Evolutionary conservation across 306 rosid genomes (phyloP).

Genomic region (Sindora glabra): DNA sequence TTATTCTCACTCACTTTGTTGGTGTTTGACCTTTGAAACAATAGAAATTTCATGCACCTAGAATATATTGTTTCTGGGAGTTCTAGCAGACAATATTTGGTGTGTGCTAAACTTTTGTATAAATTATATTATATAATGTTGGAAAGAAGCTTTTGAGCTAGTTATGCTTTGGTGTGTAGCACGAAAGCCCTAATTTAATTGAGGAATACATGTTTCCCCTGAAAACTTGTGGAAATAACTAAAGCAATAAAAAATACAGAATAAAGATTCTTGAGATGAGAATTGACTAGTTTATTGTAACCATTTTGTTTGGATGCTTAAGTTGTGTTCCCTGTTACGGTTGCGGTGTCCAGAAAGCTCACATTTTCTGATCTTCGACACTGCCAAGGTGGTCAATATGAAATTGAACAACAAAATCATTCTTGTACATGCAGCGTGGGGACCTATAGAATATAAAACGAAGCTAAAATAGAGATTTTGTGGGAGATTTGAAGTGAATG

Average conservation of each 20-base stretch:
- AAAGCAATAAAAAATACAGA: no score
- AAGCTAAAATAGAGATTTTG: background rate
- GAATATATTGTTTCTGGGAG: background rate
- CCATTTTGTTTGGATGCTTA: background rate
- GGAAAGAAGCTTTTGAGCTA: background rate
- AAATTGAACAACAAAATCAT: background rate
- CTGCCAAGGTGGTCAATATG: background rate
- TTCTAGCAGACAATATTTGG: background rate
- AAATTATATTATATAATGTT: background rate
- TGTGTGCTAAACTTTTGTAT: no score
- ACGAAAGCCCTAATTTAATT: background rate
- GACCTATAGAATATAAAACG: background rate
- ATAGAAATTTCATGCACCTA: no score
- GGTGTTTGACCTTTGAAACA: no score
- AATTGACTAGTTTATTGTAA: background rate
- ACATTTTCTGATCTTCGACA: background rate
- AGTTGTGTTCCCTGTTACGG: background rate
- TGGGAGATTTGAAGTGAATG: background rate
- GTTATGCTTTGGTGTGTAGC: background rate
- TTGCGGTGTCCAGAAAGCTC: background rate
- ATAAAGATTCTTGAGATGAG: background rate
- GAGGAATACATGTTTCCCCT: background rate
- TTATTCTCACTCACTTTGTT: no score
- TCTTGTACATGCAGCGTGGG: constrained; percentile 1
- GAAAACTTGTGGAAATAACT: background rate